These are phyloP conservation scores for Penicillium goetzii DNA, from an alignment of 495 filamentous ascomycete genomes.

Conservation along the genomic window DNA sequence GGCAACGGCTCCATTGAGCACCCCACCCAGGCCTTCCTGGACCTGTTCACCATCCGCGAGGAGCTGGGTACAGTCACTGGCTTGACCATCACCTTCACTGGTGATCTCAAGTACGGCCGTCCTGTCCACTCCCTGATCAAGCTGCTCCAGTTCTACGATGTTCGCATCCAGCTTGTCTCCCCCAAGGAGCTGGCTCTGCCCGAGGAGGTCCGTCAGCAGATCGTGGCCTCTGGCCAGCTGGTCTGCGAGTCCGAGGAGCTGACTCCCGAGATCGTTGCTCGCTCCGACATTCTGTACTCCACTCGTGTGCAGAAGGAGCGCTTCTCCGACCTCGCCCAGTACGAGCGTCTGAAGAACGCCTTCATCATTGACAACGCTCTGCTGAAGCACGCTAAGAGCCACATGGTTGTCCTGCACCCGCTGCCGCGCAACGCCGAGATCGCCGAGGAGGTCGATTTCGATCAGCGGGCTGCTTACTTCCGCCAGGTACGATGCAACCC, in stretches of 20 bases:
- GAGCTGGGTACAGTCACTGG: constrained; percentile 94
- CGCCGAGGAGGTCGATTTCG: constrained; percentile 93
- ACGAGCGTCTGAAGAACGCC: constrained; percentile 82
- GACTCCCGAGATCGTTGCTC: constrained; percentile 80
- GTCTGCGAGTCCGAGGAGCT: constrained; percentile 72
- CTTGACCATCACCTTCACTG: constrained; percentile 91
- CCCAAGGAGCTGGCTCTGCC: constrained; percentile 81
- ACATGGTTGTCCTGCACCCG: constrained; percentile 94
- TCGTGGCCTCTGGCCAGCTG: constrained; percentile 75
- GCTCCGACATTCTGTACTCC: constrained; percentile 90
- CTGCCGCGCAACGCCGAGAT: constrained; percentile 92
- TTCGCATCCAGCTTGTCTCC: constrained; percentile 87
- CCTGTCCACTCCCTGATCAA: constrained; percentile 94
- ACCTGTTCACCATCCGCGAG: constrained; percentile 97
- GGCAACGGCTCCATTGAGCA: constrained; percentile 95
- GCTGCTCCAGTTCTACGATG: constrained; percentile 91
- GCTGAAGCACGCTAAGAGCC: constrained; percentile 87
- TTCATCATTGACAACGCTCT: constrained; percentile 88
- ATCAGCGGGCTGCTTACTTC: constrained; percentile 96
- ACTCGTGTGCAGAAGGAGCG: constrained; percentile 96
- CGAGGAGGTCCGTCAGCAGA: constrained; percentile 66
- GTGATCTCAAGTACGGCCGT: constrained; percentile 89
- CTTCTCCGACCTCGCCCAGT: constrained; percentile 76
- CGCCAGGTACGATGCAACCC: constrained; percentile 77
- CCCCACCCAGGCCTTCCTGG: constrained; percentile 97